These are phyloP conservation scores for Aspergillus carbonarius DNA, from an alignment of 2,329 filamentous ascomycete genomes.

Conservation along the genomic window DNA sequence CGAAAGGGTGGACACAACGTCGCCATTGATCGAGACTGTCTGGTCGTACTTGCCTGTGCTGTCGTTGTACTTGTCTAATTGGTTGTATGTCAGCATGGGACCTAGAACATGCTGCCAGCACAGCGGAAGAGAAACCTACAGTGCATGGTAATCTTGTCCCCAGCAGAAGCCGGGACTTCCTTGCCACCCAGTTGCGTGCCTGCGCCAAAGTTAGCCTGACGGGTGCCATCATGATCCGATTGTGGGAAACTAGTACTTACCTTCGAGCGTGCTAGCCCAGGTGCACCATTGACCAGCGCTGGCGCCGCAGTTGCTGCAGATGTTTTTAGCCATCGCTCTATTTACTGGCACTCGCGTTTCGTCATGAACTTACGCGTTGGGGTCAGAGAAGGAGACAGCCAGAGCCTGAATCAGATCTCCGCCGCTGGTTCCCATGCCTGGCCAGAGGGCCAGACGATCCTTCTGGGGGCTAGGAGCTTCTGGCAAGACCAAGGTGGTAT, in stretches of 20 bases:
- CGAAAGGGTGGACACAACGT: constrained; percentile 30
- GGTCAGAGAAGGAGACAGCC: constrained; percentile 30
- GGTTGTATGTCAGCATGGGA: not conserved
- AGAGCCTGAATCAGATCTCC: constrained; percentile 35
- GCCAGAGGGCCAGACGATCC: constrained; percentile 35
- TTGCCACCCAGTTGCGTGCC: constrained; percentile 26
- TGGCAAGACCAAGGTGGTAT: constrained; percentile 31
- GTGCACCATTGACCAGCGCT: constrained; percentile 33
- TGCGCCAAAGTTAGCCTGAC: not conserved
- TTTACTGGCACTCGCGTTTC: no score
- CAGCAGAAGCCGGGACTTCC: constrained; percentile 26
- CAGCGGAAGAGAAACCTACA: constrained; percentile 19
- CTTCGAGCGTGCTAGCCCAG: constrained; percentile 33
- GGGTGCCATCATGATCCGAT: rapidly evolving
- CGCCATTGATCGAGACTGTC: constrained; percentile 29
- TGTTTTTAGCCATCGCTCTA: no score
- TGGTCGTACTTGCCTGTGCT: constrained; percentile 32
- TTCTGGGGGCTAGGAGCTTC: constrained; percentile 24
- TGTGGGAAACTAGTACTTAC: constrained; percentile 3
- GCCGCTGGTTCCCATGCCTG: constrained; percentile 34
- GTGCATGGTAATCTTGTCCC: constrained; percentile 28
- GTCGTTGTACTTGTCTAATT: constrained; percentile 32
- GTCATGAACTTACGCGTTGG: constrained; percentile 23
- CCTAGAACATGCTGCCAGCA: not conserved
- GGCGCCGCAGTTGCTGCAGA: constrained; percentile 29